These are phyloP conservation scores for Rhodosporidiobolus sp. DNA, from an alignment of 768 basidiomycete genomes.

Conservation along the genomic window DNA sequence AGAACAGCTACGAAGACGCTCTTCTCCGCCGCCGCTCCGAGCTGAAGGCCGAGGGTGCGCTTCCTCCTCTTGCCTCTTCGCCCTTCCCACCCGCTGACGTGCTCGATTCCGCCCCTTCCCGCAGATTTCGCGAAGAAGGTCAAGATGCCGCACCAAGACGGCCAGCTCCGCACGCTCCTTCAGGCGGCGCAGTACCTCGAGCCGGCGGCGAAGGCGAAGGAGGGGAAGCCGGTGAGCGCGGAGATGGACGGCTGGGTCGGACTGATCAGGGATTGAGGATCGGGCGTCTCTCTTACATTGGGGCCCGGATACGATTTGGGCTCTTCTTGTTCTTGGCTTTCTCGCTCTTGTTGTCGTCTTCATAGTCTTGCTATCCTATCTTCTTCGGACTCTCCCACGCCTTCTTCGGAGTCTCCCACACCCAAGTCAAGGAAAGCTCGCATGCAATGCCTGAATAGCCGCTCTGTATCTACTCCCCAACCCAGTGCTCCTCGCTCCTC, in stretches of 20 bases:
- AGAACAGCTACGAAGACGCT: constrained; percentile 28
- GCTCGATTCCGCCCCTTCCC: background rate
- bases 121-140: constrained; percentile 26
- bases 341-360: too few species aligned
- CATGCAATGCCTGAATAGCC: too few species aligned
- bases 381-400: background rate
- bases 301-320: too few species aligned
- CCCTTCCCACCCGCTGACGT: too few species aligned
- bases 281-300: too few species aligned
- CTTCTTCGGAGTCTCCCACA: background rate
- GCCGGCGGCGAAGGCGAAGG: background rate
- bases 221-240: background rate
- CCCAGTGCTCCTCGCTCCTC: constrained; percentile 36
- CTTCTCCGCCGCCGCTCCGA: constrained; percentile 19
- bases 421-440: background rate
- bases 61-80: background rate
- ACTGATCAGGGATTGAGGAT: background rate
- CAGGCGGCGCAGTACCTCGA: constrained; percentile 34
- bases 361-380: background rate
- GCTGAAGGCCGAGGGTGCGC: constrained; percentile 16
- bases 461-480: background rate
- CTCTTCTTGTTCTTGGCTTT: too few species aligned
- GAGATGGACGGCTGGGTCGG: background rate
- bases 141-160: constrained; percentile 34
- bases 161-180: constrained; percentile 4